Percentiles rank a stretch among this genome's conserved stretches.
phyloP scores from a whole-genome alignment of 306 rosid genomes.

The Cyamopsis tetragonoloba region DNA sequence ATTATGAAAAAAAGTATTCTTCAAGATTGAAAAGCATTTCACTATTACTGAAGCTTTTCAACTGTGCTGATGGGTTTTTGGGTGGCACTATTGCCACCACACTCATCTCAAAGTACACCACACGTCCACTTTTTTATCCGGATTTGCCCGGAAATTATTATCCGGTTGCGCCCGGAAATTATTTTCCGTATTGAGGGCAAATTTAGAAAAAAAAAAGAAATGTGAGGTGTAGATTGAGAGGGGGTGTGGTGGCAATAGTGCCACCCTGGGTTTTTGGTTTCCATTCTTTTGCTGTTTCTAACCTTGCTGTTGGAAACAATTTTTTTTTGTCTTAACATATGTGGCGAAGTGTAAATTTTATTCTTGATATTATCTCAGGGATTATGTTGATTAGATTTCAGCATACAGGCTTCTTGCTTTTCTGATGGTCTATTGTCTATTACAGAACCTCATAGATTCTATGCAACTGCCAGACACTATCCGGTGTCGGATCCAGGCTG shows the following conservation, averaged over 20 bases:
- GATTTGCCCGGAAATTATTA: too few species aligned
- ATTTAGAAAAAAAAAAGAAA: too few species aligned
- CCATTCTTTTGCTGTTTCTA: too few species aligned
- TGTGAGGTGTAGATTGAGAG: too few species aligned
- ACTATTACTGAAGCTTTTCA: background rate
- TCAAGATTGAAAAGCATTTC: background rate
- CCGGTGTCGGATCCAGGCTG: constrained; percentile 88
- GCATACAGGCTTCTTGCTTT: background rate
- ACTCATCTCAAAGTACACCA: too few species aligned
- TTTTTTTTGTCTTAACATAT: background rate
- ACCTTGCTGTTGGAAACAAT: background rate
- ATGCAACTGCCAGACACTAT: constrained; percentile 81
- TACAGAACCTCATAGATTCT: constrained; percentile 68
- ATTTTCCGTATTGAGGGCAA: too few species aligned
- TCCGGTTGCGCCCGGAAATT: too few species aligned
- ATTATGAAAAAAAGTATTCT: background rate
- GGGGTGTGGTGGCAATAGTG: too few species aligned
- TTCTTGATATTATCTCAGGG: background rate
- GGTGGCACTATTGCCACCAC: too few species aligned
- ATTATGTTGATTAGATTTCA: background rate
- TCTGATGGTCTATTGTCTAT: constrained; percentile 17
- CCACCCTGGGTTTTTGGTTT: too few species aligned
- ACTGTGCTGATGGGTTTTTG: background rate
- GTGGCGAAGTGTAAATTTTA: background rate
- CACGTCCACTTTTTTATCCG: too few species aligned